Percentiles rank a stretch among this genome's conserved stretches.
phyloP scores from a whole-genome alignment of 352 stramenopile genomes.

The Globisporangium okanoganense region DNA sequence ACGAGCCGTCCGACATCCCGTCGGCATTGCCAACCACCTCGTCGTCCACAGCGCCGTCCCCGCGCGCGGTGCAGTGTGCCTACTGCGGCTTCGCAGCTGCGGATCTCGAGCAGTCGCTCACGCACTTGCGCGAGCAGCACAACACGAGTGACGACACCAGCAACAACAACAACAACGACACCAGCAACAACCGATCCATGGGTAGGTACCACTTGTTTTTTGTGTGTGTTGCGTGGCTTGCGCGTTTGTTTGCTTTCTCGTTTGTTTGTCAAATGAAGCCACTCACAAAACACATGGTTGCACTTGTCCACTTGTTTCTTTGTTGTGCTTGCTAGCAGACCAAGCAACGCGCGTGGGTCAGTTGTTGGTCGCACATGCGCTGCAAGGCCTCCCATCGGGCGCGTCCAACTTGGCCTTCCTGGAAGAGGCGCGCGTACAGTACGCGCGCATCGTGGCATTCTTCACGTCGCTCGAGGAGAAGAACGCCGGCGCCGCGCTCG shows the following conservation, averaged over 20 bases:
- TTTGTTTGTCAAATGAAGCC: not conserved
- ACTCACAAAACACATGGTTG: conserved; percentile 5
- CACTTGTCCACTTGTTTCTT: not conserved
- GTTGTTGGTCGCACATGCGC: conserved; percentile 47
- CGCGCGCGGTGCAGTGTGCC: conserved; percentile 23
- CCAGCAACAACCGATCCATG: conserved; percentile 25
- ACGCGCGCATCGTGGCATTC: conserved; percentile 31
- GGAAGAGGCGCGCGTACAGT: conserved; percentile 45
- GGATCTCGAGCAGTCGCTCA: conserved; percentile 46
- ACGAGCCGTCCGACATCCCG: conserved; percentile 16
- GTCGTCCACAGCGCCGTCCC: conserved; percentile 6
- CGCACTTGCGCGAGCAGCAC: conserved; percentile 44
- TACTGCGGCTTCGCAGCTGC: conserved; percentile 41
- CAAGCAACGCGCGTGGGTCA: conserved; percentile 53
- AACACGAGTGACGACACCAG: conserved; percentile 11
- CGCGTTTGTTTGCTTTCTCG: not conserved
- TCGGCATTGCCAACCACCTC: conserved; percentile 4
- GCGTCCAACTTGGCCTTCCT: conserved; percentile 49
- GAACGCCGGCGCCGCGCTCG: conserved; percentile 32
- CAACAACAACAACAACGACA: conserved; percentile 9
- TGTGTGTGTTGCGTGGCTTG: not conserved
- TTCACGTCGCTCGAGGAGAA: conserved; percentile 32
- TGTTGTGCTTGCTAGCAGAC: conserved; percentile 20
- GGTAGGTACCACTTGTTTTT: conserved; percentile 27
- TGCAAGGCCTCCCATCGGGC: conserved; percentile 26